Conservation (phyloP, 1,284 basidiomycete species). For the Salmacisia buchloeana region DNA sequence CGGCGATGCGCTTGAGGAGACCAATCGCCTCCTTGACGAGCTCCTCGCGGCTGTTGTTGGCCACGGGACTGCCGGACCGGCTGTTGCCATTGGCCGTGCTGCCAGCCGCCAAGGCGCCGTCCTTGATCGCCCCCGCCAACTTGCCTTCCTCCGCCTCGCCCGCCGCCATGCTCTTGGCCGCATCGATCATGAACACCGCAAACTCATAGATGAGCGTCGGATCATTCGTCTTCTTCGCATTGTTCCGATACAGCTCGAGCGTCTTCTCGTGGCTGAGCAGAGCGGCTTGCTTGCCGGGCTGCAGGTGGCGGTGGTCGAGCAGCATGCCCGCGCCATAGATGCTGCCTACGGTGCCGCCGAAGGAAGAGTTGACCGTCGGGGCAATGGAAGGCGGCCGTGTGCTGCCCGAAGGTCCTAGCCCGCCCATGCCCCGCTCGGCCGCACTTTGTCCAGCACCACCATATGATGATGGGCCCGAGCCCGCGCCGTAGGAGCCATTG, state of each 20-base stretch:
- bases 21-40: conserved; percentile 81
- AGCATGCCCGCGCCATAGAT: conserved; percentile 49
- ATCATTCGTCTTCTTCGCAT: conserved; percentile 98
- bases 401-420: conserved; percentile 27
- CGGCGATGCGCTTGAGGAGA: conserved; percentile 81
- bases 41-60: conserved; percentile 53
- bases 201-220: conserved; percentile 97
- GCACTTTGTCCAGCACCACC: neutral
- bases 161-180: conserved; percentile 52
- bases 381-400: conserved; percentile 39
- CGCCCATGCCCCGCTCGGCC: conserved; percentile 18
- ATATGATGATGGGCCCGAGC: too few species aligned
- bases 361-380: conserved; percentile 17
- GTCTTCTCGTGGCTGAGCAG: conserved; percentile 91
- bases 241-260: conserved; percentile 89
- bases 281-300: conserved; percentile 83
- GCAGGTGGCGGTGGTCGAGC: conserved; percentile 86
- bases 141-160: conserved; percentile 18
- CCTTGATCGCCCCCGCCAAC: neutral
- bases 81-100: conserved; percentile 16
- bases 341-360: conserved; percentile 6
- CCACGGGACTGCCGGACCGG: conserved; percentile 42
- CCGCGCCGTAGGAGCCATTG: too few species aligned
- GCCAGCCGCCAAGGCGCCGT: conserved; percentile 12
- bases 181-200: conserved; percentile 96